Percentiles rank a stretch among this genome's conserved stretches.
phyloP scores from a whole-genome alignment of 106 monocot species.

The Acorus gramineus region DNA sequence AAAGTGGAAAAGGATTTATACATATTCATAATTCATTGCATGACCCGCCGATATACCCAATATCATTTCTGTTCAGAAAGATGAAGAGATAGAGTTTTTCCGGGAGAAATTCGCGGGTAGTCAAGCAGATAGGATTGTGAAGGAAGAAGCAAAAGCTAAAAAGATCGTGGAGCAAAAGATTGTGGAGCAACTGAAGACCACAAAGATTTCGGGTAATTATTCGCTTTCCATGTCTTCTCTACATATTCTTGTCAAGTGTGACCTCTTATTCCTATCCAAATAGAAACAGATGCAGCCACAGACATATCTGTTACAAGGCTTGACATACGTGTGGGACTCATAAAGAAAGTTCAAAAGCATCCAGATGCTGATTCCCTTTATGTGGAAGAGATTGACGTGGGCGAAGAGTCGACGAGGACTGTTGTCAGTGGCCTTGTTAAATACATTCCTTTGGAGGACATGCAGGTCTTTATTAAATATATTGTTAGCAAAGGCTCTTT shows the following conservation, averaged over 20 bases:
- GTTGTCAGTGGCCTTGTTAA: conserved; percentile 97
- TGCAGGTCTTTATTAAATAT: conserved; percentile 49
- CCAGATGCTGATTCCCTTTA: conserved; percentile 95
- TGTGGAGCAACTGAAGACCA: conserved; percentile 49
- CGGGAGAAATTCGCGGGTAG: conserved; percentile 83
- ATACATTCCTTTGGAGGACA: conserved; percentile 83
- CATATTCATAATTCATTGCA: too few species aligned
- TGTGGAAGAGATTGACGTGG: conserved; percentile 96
- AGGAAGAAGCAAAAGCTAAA: conserved; percentile 58
- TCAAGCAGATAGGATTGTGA: conserved; percentile 76
- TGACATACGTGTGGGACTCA: conserved; percentile 83
- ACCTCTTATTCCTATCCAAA: too few species aligned
- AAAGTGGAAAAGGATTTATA: too few species aligned
- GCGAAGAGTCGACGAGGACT: conserved; percentile 67
- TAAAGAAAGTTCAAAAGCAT: conserved; percentile 79
- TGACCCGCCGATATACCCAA: background rate
- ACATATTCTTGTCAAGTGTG: too few species aligned
- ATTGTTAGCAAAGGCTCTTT: too few species aligned
- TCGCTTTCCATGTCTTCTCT: background rate
- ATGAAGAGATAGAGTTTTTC: conserved; percentile 73
- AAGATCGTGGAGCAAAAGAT: conserved; percentile 10
- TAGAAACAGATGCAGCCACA: background rate
- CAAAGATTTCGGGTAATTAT: conserved; percentile 55
- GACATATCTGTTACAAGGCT: conserved; percentile 66
- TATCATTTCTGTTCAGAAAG: conserved; percentile 44